phyloP scores from a whole-genome alignment of 2,329 filamentous ascomycete species.

The Hypoxylon rubiginosum region DNA sequence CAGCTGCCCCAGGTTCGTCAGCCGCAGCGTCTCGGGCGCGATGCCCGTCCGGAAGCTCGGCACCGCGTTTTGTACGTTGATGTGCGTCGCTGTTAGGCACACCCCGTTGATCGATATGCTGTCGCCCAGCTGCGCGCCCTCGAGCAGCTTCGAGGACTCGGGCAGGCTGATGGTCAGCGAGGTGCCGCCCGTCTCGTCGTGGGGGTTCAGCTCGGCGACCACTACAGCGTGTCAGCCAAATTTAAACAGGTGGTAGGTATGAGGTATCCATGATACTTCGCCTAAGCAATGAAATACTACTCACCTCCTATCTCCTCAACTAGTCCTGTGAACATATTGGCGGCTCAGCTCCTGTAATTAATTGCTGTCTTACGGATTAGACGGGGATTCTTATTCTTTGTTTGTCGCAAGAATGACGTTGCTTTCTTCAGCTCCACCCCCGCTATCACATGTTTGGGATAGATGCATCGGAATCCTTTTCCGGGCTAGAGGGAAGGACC shows the following conservation, averaged over 20 bases:
- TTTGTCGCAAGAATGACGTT: slow-evolving; percentile 40
- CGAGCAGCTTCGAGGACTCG: slow-evolving; percentile 78
- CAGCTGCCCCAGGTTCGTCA: slow-evolving; percentile 91
- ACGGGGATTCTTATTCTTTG: not conserved
- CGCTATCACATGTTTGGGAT: slow-evolving; percentile 35
- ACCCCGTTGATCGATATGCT: slow-evolving; percentile 96
- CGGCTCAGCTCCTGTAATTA: slow-evolving; percentile 14
- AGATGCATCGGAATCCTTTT: slow-evolving; percentile 2
- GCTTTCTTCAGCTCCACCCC: slow-evolving; percentile 25
- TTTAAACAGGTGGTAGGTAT: too few species aligned
- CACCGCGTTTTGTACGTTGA: slow-evolving; percentile 54
- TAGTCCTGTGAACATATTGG: slow-evolving; percentile 91
- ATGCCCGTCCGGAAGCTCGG: slow-evolving; percentile 89
- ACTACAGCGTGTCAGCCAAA: slow-evolving; percentile 64
- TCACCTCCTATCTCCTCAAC: slow-evolving; percentile 93
- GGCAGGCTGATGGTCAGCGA: slow-evolving; percentile 86
- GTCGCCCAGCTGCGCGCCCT: slow-evolving; percentile 88
- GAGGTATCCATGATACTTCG: not conserved
- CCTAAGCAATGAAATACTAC: slow-evolving; percentile 51
- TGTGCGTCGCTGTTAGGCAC: slow-evolving; percentile 91
- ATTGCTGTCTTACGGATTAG: slow-evolving; percentile 2
- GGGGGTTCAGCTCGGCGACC: slow-evolving; percentile 82
- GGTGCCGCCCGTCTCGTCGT: slow-evolving; percentile 88
- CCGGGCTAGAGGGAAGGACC: slow-evolving; percentile 13
- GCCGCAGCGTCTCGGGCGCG: slow-evolving; percentile 93